Conservation (phyloP, 2,329 filamentous ascomycete genomes). For the Hirsutella rhossiliensis region DNA sequence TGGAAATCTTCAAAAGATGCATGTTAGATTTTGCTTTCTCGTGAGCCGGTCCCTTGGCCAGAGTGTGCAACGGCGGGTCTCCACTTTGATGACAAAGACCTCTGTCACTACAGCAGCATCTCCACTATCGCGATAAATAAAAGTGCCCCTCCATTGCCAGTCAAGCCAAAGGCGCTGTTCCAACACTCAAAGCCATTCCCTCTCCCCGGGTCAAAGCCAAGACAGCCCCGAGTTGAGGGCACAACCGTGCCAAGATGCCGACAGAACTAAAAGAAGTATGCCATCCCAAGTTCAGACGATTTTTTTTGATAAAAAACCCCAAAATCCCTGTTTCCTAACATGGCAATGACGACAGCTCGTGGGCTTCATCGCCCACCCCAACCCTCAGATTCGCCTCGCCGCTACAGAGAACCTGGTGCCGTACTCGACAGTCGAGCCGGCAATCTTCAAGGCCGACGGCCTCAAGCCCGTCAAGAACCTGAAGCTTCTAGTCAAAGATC, state of each 20-base stretch:
- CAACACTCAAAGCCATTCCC: neutral
- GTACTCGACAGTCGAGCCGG: constrained; percentile 60
- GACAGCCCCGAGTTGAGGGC: neutral
- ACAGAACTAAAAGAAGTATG: constrained; percentile 65
- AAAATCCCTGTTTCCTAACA: neutral
- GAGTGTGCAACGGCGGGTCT: too few relatives aligned
- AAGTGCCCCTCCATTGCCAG: constrained; percentile 13
- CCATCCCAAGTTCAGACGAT: neutral
- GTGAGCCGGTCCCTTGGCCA: too few relatives aligned
- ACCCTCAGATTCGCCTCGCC: constrained; percentile 77
- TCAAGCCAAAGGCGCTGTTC: too few relatives aligned
- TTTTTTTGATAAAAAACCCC: neutral
- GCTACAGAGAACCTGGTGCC: constrained; percentile 80
- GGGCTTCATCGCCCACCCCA: constrained; percentile 85
- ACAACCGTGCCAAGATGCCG: constrained; percentile 38
- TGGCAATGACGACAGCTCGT: constrained; percentile 50
- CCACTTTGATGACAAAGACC: too few relatives aligned
- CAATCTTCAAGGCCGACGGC: constrained; percentile 73
- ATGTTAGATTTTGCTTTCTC: too few relatives aligned
- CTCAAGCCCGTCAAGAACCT: constrained; percentile 74
- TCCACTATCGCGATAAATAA: constrained; percentile 3
- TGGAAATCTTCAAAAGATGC: too few relatives aligned
- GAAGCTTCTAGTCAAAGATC: constrained; percentile 76
- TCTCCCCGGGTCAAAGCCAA: too few relatives aligned
- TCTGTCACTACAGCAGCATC: too few relatives aligned